Evolutionary conservation across 768 basidiomycete species (phyloP).

Genomic region (Pilatotrama ljubarskyi): DNA sequence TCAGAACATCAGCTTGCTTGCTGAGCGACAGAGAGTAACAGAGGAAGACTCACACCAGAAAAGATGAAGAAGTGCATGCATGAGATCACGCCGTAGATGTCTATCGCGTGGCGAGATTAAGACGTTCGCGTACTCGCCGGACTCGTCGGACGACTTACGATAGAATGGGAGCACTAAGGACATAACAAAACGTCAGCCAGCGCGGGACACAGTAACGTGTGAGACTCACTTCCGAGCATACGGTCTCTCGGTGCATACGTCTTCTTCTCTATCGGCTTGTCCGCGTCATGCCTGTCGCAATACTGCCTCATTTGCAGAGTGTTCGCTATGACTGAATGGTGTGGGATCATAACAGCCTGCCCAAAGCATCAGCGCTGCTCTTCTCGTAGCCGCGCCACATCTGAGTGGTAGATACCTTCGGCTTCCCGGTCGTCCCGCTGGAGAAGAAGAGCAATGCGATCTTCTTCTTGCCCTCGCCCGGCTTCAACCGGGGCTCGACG

Average conservation of each 20-base stretch:
- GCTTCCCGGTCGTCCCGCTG: constrained; percentile 74
- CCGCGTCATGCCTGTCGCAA: constrained; percentile 30
- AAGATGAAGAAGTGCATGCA: constrained; percentile 51
- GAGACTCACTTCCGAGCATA: constrained; percentile 51
- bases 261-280: constrained; percentile 3
- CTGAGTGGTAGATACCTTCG: constrained; percentile 66
- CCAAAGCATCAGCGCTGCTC: constrained; percentile 35
- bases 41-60: no score
- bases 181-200: background rate
- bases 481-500: constrained; percentile 49
- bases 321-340: constrained; percentile 40
- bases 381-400: no score
- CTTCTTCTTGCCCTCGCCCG: constrained; percentile 68
- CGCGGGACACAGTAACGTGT: no score
- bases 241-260: constrained; percentile 53
- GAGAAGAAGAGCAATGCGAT: constrained; percentile 73
- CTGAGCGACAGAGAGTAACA: background rate
- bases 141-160: constrained; percentile 10
- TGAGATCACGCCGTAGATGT: constrained; percentile 66
- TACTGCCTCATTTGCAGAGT: constrained; percentile 41
- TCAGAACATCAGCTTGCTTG: background rate
- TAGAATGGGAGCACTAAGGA: constrained; percentile 23
- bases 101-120: no score
- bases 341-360: constrained; percentile 42
- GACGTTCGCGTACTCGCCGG: no score